A percentile compares a stretch with the other conserved stretches of the same genome.
Conservation (phyloP, 768 basidiomycete genomes). For the Pholiota molesta region DNA sequence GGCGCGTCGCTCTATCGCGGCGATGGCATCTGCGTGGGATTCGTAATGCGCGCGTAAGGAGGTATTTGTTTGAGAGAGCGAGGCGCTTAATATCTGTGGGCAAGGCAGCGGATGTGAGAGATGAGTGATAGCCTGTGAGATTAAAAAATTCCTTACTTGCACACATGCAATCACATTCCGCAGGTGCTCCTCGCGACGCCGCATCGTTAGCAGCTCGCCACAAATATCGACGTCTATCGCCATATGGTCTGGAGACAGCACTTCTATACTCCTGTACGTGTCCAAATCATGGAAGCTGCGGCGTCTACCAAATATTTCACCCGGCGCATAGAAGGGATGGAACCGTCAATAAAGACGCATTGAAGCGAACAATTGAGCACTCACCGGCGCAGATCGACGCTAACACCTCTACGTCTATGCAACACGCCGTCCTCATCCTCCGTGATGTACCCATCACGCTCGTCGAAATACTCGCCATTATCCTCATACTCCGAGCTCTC, state of each 20-base stretch:
- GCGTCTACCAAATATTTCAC: constrained; percentile 37
- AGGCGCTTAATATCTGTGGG: constrained; percentile 49
- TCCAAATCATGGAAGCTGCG: constrained; percentile 68
- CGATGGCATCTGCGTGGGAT: constrained; percentile 48
- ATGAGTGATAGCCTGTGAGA: not conserved
- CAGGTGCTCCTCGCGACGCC: constrained; percentile 67
- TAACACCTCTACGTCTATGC: constrained; percentile 14
- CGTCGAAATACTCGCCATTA: constrained; percentile 10
- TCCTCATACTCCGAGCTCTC: constrained; percentile 26
- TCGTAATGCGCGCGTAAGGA: constrained; percentile 63
- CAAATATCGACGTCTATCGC: constrained; percentile 79
- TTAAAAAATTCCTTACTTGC: constrained; percentile 40
- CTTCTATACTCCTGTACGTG: constrained; percentile 47
- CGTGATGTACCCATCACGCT: constrained; percentile 20
- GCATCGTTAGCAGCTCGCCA: constrained; percentile 73
- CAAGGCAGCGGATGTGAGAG: constrained; percentile 5
- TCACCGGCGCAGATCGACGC: constrained; percentile 32
- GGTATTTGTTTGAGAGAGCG: constrained; percentile 57
- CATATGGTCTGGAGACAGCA: constrained; percentile 67
- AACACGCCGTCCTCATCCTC: constrained; percentile 20
- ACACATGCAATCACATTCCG: constrained; percentile 64
- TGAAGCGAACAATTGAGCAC: constrained; percentile 17
- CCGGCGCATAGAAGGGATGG: not conserved
- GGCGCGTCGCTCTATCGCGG: constrained; percentile 48
- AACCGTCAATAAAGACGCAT: constrained; percentile 1